A percentile compares a stretch with the other conserved stretches of the same genome.
Evolutionary conservation across 2,329 filamentous ascomycete species (phyloP).

Genomic region (Fusarium falciforme): DNA sequence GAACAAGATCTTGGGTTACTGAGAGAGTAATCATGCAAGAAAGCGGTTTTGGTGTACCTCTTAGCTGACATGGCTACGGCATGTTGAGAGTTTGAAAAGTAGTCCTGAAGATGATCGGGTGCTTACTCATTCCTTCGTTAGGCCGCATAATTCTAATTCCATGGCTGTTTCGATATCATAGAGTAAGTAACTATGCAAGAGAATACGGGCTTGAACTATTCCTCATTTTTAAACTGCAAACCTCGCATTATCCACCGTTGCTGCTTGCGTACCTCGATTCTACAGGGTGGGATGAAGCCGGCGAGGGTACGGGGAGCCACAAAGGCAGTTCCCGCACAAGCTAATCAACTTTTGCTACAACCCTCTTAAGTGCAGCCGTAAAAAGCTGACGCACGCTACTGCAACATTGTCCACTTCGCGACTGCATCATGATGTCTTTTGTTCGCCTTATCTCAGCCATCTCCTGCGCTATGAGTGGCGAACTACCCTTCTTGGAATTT

Average conservation of each 20-base stretch:
- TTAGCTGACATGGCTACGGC: accelerated
- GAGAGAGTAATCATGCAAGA: too few relatives aligned
- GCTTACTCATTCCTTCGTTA: neutral
- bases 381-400: neutral
- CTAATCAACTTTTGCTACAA: neutral
- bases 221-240: neutral
- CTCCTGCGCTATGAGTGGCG: neutral
- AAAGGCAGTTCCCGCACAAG: neutral
- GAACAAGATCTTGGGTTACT: neutral
- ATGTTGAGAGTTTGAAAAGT: neutral
- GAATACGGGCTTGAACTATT: neutral
- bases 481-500: neutral
- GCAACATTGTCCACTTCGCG: neutral
- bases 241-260: neutral
- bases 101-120: neutral
- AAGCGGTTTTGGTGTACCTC: neutral
- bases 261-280: neutral
- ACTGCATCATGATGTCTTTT: neutral
- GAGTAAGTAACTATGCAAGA: neutral
- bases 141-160: neutral
- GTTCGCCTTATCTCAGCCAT: neutral
- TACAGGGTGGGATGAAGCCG: neutral
- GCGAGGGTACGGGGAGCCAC: neutral
- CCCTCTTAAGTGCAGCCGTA: neutral
- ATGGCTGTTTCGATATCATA: neutral